Base-by-base conservation (phyloP, 805 yeast species). In the Limtongia smithiae region DNA sequence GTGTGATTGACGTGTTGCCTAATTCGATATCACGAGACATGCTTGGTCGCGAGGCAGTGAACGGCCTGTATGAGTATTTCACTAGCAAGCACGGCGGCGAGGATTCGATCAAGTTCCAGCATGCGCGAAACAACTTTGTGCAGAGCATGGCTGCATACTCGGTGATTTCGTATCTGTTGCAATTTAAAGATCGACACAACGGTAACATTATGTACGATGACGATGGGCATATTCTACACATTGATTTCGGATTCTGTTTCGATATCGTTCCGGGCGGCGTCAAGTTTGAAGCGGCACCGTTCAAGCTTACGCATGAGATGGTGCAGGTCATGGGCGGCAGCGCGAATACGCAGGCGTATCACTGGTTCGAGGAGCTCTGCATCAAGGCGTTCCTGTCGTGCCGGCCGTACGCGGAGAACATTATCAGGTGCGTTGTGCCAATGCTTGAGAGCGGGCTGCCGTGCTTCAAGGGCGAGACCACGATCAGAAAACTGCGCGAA, bases 211-310 rank as follows among this genome's bases (percentile, higher is more conserved):
- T 93, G 98, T 72, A 91, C 34, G 98, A 93, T 63, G 81, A 83
- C 50, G 95, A 91, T 51, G 98, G 99, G 4, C 96, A 93, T 65
- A 80, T 94, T 54, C 71, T 94, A 55, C 99, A 93, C 68, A 87
- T 94, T 68, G 99, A 93, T 70, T 93, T 93, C 71, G 99, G 99
- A 2, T 93, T 93, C 76, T 90, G 96, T 62, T 94, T 93, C 66
- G 99, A 93, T 70, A 93, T 93, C 67, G 97, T 87, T 30, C 99
- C 99, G 8, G 99, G 99, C 58, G 98, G 98, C 31, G 97, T 93
- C 41, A 87, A 83, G 62, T 94, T 93, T 65, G 99, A 93, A 62
- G 95, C 88, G n/a, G 96, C 95, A 1, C 97, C 98, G 11, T 93
- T 93, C 74, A 93, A 93, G 65, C 77, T 93, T 57, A 93, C 98